These are phyloP conservation scores for Coccomyxa sp. DNA, from an alignment of 139 green algal species.

Conservation along the genomic window DNA sequence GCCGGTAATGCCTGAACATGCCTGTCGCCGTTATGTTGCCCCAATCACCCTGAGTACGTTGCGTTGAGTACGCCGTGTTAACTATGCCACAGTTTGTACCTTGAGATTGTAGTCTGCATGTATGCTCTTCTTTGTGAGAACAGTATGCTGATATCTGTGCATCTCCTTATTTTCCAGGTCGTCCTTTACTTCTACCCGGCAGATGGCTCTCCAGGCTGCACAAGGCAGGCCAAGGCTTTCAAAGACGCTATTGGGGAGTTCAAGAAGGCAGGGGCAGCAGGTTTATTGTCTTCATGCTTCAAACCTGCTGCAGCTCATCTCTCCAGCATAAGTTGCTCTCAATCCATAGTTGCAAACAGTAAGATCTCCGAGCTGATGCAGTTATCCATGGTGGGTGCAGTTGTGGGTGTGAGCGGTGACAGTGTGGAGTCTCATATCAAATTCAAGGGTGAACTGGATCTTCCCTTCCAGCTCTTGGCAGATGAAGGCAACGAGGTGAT, in stretches of 20 bases:
- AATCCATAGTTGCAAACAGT: no score
- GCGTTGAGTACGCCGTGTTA: no score
- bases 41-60: no score
- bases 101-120: no score
- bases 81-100: no score
- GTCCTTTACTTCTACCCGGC: constrained; percentile 16
- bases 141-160: no score
- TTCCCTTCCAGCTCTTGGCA: constrained; percentile 11
- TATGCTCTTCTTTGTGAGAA: no score
- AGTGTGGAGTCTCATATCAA: constrained; percentile 1
- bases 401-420: constrained; percentile 5
- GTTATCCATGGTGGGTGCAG: not conserved
- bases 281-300: not conserved
- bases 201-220: constrained; percentile 8
- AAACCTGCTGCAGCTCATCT: no score
- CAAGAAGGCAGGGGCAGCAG: constrained; percentile 1
- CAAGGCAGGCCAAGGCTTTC: constrained; percentile 12
- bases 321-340: not conserved
- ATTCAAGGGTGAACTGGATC: constrained; percentile 2
- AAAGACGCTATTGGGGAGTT: not conserved
- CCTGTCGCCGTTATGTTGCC: not conserved
- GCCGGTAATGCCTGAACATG: not conserved
- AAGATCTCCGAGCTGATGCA: no score
- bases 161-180: not conserved
- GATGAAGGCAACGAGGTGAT: constrained; percentile 9